Base-by-base conservation (phyloP, 1,284 basidiomycete genomes). In the Crucibulum parvulum region DNA sequence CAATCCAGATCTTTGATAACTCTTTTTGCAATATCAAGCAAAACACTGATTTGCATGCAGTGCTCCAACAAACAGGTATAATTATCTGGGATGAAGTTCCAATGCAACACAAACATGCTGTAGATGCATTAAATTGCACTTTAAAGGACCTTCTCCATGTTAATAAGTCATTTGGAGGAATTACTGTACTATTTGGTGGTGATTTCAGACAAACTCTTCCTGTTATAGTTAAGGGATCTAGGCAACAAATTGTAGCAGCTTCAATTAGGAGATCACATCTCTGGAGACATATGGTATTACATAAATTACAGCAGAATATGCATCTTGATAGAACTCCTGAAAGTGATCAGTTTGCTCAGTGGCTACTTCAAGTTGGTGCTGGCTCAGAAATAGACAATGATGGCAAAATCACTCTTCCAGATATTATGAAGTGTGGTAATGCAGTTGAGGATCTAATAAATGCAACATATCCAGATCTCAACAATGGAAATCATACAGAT, bases 21-120 rank as follows among this genome's bases (percentile, higher is more conserved):
- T 75, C 71, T 7, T 55, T 78, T 4, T 76, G 72, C 60, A 56
- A 55, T 2, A 74, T 78, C 36, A 61, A 66, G 2, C 67, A 70
- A 35, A 48, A 71, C 7, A 63, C 65, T 13, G 51, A 59, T 0
- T 68, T 66, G 7, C 69, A 68, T 6, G 66, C 62, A 2, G 55
- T 79, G 9, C 51, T 80, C 0, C 57, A 59, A 1, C 35, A 51
- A 4, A 64, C 74, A 0, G 50, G 47, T 7, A 7, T 73, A 0
- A 69, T 72, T 16, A 68, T 73, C 13, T 72, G 70, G 71, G 73
- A 74, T 66, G 72, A 75, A 47, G 61, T 67, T 7, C 60, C 68
- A 7, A 67, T 69, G 66, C 68, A 68, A 34, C 51, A 73, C 61
- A 43, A 60, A 8, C 51, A 62, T 51, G 54, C 56, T 24, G 24